Percentiles rank a stretch among this genome's conserved stretches.
These are phyloP conservation scores for Blechomonas ayalai DNA, from an alignment of 208 protist genomes.

Conservation along the genomic window DNA sequence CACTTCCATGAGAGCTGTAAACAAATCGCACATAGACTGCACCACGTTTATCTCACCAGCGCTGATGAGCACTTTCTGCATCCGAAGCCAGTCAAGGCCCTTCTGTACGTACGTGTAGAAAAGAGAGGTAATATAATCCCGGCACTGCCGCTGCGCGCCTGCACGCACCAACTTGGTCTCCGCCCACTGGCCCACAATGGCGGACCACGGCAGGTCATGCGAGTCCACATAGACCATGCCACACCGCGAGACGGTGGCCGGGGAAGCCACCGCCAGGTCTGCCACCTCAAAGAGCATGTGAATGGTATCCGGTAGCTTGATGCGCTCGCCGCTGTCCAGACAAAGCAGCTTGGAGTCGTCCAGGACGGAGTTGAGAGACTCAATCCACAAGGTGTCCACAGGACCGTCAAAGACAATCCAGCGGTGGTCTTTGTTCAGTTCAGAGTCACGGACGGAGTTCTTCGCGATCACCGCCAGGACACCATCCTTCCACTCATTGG, in stretches of 20 bases:
- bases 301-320: constrained; percentile 94
- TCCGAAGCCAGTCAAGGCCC: constrained; percentile 85
- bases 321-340: constrained; percentile 96
- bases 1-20: constrained; percentile 69
- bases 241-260: constrained; percentile 97
- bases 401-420: constrained; percentile 98
- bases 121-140: constrained; percentile 80
- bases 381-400: constrained; percentile 99
- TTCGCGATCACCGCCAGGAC: constrained; percentile 89
- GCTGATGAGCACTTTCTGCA: constrained; percentile 78
- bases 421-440: constrained; percentile 80
- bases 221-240: constrained; percentile 98
- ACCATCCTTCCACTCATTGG: constrained; percentile 93
- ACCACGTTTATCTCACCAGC: constrained; percentile 91
- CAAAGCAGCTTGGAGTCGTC: constrained; percentile 98
- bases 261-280: constrained; percentile 96
- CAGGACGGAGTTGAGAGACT: constrained; percentile 98
- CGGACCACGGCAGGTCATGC: constrained; percentile 90
- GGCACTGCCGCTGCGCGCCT: constrained; percentile 49
- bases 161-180: constrained; percentile 59
- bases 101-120: constrained; percentile 85
- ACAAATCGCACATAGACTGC: constrained; percentile 89
- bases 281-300: constrained; percentile 97
- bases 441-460: constrained; percentile 77
- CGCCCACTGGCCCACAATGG: constrained; percentile 87